Conservation (phyloP, 1,139 yeast species). For the Pichia sp. region DNA sequence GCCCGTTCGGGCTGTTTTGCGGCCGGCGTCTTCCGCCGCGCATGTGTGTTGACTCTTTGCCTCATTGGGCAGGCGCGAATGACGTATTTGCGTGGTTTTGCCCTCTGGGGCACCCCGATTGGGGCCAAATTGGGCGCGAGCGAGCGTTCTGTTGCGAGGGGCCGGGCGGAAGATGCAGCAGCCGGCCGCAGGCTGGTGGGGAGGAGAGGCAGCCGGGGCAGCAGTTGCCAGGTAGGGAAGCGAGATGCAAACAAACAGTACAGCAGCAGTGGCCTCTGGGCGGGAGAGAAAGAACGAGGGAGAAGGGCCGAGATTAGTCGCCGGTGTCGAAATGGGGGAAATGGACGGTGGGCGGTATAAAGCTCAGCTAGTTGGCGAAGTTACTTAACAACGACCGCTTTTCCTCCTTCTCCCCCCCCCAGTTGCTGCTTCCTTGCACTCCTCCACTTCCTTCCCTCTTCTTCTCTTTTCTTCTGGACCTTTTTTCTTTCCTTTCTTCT, state of each 20-base stretch:
- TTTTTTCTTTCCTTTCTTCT: not conserved
- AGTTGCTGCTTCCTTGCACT: not conserved
- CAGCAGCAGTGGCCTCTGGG: not conserved
- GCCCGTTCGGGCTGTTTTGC: not conserved
- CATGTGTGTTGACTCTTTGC: not conserved
- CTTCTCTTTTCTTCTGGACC: not conserved
- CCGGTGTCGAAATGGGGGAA: too few species aligned
- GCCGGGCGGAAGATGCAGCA: too few species aligned
- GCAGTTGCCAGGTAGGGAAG: not conserved
- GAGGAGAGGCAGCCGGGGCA: not conserved
- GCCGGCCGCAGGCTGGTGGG: not conserved
- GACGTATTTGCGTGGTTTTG: not conserved
- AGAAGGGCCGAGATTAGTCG: too few species aligned
- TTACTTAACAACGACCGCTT: not conserved
- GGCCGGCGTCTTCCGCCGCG: not conserved
- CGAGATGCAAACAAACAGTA: too few species aligned
- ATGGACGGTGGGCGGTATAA: too few species aligned
- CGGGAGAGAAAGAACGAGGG: too few species aligned
- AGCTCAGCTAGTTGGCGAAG: too few species aligned
- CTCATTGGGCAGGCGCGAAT: constrained; percentile 3
- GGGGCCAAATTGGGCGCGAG: not conserved
- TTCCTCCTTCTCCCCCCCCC: not conserved
- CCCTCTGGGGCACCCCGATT: not conserved
- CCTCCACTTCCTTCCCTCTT: not conserved
- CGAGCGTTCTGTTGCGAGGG: not conserved